Base-by-base conservation (phyloP, 805 yeast species). In the Pichia cabralensis region DNA sequence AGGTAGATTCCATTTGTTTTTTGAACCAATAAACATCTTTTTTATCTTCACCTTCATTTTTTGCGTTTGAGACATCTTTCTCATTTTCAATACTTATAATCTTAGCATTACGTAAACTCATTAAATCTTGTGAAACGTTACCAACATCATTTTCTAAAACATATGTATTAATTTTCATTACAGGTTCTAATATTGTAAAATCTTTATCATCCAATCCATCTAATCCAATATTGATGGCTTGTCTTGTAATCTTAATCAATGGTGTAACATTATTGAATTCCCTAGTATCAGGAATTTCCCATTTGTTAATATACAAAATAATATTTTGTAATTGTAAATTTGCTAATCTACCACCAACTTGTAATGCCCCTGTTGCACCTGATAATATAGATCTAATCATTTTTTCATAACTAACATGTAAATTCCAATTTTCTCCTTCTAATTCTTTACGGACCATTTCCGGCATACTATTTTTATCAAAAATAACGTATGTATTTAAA, bases 91-190 rank as follows among this genome's bases (percentile, higher is more conserved):
- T 74, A 3, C 82, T 71, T 4, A 65, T 50, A 28, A 92, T 83
- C 2, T 62, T 65, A 2, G 95, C 96, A 29, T 78, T 76, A 41
- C 97, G 69, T 11, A 78, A 69, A 21, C 83, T 75, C 28, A 84
- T 76, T 34, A 92, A 59, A 52, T 92, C 98, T 46, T 84, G 94
- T 26, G 84, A 69, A 1, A 92, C 92, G 23, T 66, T 67, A 15
- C 97, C 97, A 44, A 89, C 57, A 38, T 80, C 82, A 36, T 71
- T 79, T 21, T 85, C 80, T 35, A 68, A 67, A 2, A 78, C 79
- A 33, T 66, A 70, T 1, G 92, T 75, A 7, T 64, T 64, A 5
- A 86, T 77, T 23, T 69, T 65, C 96, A 92, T 89, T 20, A 81
- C 65, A 0, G 98, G 98, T 56, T 92, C 97, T 55, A 89, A 62